Conservation (phyloP, 2,329 filamentous ascomycete genomes). For the Phyllosticta citrichinensis region DNA sequence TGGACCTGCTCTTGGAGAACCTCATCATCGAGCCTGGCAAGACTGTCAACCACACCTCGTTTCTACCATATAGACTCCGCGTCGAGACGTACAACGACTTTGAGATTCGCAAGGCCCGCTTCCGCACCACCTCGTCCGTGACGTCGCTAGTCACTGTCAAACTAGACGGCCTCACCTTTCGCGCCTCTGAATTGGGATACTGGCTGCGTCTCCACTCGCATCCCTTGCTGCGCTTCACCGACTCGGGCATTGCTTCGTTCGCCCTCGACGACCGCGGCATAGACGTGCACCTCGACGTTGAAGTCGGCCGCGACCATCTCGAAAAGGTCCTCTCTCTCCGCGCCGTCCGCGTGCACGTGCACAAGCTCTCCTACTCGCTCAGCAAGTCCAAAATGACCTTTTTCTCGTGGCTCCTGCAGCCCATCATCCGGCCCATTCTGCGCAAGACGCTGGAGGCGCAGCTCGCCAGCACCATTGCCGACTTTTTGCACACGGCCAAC, state of each 20-base stretch:
- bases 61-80: conserved; percentile 74
- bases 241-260: conserved; percentile 79
- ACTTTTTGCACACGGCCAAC: conserved; percentile 63
- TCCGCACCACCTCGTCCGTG: conserved; percentile 56
- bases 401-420: conserved; percentile 74
- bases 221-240: conserved; percentile 62
- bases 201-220: conserved; percentile 68
- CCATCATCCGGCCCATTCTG: conserved; percentile 69
- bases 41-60: conserved; percentile 77
- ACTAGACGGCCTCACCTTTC: conserved; percentile 71
- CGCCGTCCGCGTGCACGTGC: conserved; percentile 68
- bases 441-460: conserved; percentile 70
- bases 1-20: conserved; percentile 83
- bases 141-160: conserved; percentile 68
- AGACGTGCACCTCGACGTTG: conserved; percentile 75
- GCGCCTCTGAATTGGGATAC: conserved; percentile 81
- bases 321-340: conserved; percentile 75
- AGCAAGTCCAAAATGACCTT: conserved; percentile 66
- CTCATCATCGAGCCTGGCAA: conserved; percentile 79
- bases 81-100: conserved; percentile 79
- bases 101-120: conserved; percentile 69
- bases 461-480: conserved; percentile 60
- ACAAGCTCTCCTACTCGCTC: conserved; percentile 75
- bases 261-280: conserved; percentile 77
- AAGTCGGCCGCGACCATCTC: conserved; percentile 65